Evolutionary conservation across 176 grass and related monocot species (phyloP).

Genomic region (Rhipidocladum racemiflorum): DNA sequence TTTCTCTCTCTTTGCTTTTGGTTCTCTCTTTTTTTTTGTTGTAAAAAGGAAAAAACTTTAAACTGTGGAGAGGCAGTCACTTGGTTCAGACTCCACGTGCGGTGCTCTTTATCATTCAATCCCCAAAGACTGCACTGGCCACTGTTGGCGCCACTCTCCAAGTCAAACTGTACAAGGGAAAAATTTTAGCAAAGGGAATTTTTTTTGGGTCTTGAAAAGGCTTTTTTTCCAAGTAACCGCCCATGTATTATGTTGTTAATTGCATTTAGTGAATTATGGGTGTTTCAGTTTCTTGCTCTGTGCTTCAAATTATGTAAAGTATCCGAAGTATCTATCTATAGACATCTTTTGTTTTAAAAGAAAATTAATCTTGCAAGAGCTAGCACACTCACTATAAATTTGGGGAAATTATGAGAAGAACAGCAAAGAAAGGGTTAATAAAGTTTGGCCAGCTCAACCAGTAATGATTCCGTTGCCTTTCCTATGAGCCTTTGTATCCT

Average conservation of each 20-base stretch:
- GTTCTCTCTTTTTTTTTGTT: slow-evolving; percentile 10
- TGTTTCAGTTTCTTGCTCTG: background rate
- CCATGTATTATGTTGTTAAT: background rate
- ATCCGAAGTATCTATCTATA: background rate
- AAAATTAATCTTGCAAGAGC: background rate
- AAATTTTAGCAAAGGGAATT: background rate
- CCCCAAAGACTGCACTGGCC: slow-evolving; percentile 51
- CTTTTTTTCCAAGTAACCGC: background rate
- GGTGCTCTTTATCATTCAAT: slow-evolving; percentile 89
- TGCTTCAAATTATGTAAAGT: background rate
- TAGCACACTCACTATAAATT: background rate
- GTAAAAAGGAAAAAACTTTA: slow-evolving; percentile 41
- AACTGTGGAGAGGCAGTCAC: slow-evolving; percentile 73
- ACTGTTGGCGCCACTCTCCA: slow-evolving; percentile 43
- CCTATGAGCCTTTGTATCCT: slow-evolving; percentile 40
- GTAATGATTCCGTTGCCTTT: slow-evolving; percentile 58
- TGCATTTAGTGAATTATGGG: background rate
- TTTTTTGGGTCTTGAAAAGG: no score
- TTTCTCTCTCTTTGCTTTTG: background rate
- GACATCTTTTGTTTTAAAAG: background rate
- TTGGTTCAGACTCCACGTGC: slow-evolving; percentile 95
- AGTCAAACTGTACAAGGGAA: slow-evolving; percentile 42
- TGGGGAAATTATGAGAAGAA: slow-evolving; percentile 10
- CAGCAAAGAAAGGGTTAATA: slow-evolving; percentile 19
- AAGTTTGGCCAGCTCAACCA: slow-evolving; percentile 52